A percentile compares a stretch with the other conserved stretches of the same genome.
These are phyloP conservation scores for Drechslerella stenobrocha DNA, from an alignment of 2,329 filamentous ascomycete species.

Conservation along the genomic window DNA sequence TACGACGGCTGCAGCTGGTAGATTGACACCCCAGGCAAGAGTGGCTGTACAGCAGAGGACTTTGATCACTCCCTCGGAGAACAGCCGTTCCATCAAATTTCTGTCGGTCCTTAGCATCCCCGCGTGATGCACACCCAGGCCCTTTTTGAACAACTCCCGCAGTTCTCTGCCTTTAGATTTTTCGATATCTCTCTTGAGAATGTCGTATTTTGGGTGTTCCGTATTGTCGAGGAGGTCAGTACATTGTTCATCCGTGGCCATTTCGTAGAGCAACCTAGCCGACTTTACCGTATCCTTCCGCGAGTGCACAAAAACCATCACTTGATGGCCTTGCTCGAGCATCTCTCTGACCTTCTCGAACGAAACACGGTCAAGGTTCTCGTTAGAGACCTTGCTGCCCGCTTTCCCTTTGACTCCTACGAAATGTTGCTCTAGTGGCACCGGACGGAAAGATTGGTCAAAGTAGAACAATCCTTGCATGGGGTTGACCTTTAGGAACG, in stretches of 20 bases:
- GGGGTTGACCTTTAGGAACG: conserved; percentile 95
- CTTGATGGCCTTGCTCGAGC: conserved; percentile 86
- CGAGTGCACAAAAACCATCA: conserved; percentile 99
- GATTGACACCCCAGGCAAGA: conserved; percentile 96
- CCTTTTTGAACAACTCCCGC: conserved; percentile 83
- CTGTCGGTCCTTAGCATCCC: conserved; percentile 93
- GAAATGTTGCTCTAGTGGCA: conserved; percentile 95
- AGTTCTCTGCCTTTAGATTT: conserved; percentile 82
- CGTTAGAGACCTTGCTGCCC: conserved; percentile 75
- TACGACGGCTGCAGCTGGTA: conserved; percentile 91
- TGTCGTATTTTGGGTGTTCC: conserved; percentile 75
- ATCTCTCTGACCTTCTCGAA: conserved; percentile 96
- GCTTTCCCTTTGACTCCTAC: conserved; percentile 92
- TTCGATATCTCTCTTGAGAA: conserved; percentile 81
- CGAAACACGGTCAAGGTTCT: conserved; percentile 82
- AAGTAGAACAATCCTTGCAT: conserved; percentile 95
- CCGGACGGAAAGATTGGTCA: conserved; percentile 90
- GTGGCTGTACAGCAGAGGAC: conserved; percentile 98
- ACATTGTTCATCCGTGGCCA: conserved; percentile 78
- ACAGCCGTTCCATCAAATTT: conserved; percentile 92
- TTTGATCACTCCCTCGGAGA: conserved; percentile 87
- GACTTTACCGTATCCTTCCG: conserved; percentile 90
- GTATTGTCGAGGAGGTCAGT: conserved; percentile 81
- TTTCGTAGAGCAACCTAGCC: conserved; percentile 80
- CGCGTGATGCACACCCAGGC: conserved; percentile 92